Percentiles rank a stretch among this genome's conserved stretches.
phyloP scores from a whole-genome alignment of 75 land plant genomes.

The Isoetes taiwanensis region DNA sequence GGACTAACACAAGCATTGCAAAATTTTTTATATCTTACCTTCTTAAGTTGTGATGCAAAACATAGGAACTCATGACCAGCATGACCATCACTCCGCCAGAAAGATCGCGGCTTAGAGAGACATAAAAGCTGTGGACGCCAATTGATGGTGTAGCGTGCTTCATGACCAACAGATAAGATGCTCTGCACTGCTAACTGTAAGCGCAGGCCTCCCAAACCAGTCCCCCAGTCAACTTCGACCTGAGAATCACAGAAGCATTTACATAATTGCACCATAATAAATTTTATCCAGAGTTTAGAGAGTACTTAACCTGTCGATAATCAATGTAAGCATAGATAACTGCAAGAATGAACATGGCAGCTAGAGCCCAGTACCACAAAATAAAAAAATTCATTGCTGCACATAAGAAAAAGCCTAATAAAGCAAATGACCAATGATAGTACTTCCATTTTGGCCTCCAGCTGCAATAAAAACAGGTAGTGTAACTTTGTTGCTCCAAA shows the following conservation, averaged over 20 bases:
- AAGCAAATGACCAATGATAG: conserved; percentile 19
- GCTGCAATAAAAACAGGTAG: conserved; percentile 4
- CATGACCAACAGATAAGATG: conserved; percentile 22
- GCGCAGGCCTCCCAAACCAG: conserved; percentile 22
- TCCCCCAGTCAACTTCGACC: conserved; percentile 30
- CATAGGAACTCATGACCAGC: conserved; percentile 17
- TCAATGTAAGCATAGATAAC: conserved; percentile 19
- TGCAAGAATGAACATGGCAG: conserved; percentile 12
- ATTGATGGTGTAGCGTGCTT: conserved; percentile 26
- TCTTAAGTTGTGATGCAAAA: conserved; percentile 24
- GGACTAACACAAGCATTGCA: too few species aligned
- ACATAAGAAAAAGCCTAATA: conserved; percentile 15
- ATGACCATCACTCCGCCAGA: conserved; percentile 12
- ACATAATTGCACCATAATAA: neutral
- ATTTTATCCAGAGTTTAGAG: neutral
- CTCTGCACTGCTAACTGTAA: conserved; percentile 22
- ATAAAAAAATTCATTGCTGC: conserved; percentile 19
- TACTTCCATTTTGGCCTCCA: conserved; percentile 30
- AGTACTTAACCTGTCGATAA: conserved; percentile 13
- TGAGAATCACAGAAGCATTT: neutral
- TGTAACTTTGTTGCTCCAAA: neutral
- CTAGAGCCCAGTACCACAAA: conserved; percentile 25
- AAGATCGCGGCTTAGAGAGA: conserved; percentile 23
- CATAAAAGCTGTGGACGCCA: conserved; percentile 26
- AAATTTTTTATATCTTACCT: conserved; percentile 3